Percentiles rank a stretch among this genome's conserved stretches.
Evolutionary conservation across 192 early-diverging fungal species (phyloP).

Genomic region (Polychytrium aggregatum): DNA sequence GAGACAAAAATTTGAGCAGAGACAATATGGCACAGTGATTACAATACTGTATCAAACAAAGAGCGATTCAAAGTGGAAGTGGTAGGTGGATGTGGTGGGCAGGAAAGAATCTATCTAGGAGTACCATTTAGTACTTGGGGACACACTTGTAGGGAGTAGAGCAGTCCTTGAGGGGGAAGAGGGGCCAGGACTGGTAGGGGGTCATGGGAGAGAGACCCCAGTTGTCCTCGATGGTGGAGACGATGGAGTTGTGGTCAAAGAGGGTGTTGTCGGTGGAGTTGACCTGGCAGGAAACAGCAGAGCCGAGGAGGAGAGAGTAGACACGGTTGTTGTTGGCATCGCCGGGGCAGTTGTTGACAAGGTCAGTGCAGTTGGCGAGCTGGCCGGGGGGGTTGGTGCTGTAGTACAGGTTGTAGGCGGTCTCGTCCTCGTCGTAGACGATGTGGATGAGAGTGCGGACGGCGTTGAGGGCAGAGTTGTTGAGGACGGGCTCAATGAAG

Average conservation of each 20-base stretch:
- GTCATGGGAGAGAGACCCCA: too few relatives aligned
- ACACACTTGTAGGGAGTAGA: too few relatives aligned
- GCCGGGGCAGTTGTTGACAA: neutral
- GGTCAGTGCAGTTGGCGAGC: slow-evolving; percentile 1
- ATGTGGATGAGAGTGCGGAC: neutral
- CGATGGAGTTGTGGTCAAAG: slow-evolving; percentile 54
- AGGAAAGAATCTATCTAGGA: too few relatives aligned
- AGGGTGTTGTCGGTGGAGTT: slow-evolving; percentile 48
- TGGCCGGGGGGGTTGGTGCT: too few relatives aligned
- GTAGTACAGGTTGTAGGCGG: neutral
- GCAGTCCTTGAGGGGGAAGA: too few relatives aligned
- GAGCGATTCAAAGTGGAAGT: too few relatives aligned
- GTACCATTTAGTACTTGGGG: too few relatives aligned
- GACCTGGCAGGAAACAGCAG: slow-evolving; percentile 7
- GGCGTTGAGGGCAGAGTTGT: neutral
- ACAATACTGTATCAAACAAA: too few relatives aligned
- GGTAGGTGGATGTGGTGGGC: too few relatives aligned
- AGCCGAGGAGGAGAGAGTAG: slow-evolving; percentile 4
- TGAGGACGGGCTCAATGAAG: neutral
- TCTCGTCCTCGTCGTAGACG: neutral
- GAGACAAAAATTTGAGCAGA: too few relatives aligned
- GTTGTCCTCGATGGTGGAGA: slow-evolving; percentile 53
- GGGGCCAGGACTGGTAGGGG: too few relatives aligned
- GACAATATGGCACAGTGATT: too few relatives aligned
- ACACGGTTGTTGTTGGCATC: slow-evolving; percentile 6